Evolutionary conservation across 2,329 filamentous ascomycete genomes (phyloP), one percentile per base, ranked within the genome.

Genomic region (Aspergillus nomiae): DNA sequence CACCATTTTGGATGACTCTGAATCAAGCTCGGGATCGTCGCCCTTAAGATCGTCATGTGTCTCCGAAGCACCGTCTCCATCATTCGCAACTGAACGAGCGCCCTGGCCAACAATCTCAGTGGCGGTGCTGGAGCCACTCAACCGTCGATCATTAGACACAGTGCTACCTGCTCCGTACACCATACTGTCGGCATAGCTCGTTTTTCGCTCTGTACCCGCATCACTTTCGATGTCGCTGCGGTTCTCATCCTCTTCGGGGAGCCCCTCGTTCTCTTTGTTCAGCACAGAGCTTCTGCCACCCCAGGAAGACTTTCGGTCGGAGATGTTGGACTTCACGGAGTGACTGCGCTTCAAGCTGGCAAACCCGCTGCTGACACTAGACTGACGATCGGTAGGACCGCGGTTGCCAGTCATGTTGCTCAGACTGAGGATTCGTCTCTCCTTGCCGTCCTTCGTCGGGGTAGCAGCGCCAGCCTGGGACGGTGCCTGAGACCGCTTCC

Each of bases 341-440:
- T 94, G 90, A 75, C 90, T 94, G 64, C 91, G 86, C 80, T 90
- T 90, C 67, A 96, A 83, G 54, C 86, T 87, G 24, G 86, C 85
- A 48, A 81, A 73, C 30, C 77, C 79, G 55, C 77, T 77, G 46
- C 73, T 75, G 59, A 71, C 73, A 50, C 72, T 75, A 38, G 73
- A 68, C 34, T 77, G 70, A 64, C 77, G 68, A 63, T 78, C 71
- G 53, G 68, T 58, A 61, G 71, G 24, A 9, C 76, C 72, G 32
- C 79, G 83, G 72, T 95, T 94, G 74, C 90, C 89, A 59, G 88
- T 92, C 70, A 98, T 96, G 78, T 97, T 92, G 75, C 90, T 96
- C 41, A 98, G 86, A 57, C 92, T 97, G 63, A 96, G 86, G 71
- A 98, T 97, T 56, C 95, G 89, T 46, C 94, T 86, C 74, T 88